phyloP scores from a whole-genome alignment of 2,329 filamentous ascomycete genomes.

The Cercospora sp. region DNA sequence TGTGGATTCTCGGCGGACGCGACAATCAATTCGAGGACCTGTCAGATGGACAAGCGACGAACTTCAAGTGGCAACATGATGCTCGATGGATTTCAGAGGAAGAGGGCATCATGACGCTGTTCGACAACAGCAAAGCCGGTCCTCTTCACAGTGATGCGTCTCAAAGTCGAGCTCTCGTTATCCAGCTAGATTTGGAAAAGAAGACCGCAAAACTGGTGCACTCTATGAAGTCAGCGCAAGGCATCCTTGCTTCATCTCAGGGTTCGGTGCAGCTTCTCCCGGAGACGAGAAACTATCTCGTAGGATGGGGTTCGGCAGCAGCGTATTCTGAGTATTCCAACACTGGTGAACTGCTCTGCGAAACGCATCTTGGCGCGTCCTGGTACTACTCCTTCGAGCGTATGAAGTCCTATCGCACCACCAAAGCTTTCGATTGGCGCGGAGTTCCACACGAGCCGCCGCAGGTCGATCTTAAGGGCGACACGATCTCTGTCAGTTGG shows the following conservation, averaged over 20 bases:
- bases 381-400: slow-evolving; percentile 32
- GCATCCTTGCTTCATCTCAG: slow-evolving; percentile 50
- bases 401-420: slow-evolving; percentile 43
- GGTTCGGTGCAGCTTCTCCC: slow-evolving; percentile 55
- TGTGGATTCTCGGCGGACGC: slow-evolving; percentile 55
- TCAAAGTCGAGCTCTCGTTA: slow-evolving; percentile 45
- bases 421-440: slow-evolving; percentile 37
- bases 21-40: slow-evolving; percentile 46
- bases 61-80: slow-evolving; percentile 56
- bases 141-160: slow-evolving; percentile 41
- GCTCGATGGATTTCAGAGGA: slow-evolving; percentile 48
- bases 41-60: slow-evolving; percentile 47
- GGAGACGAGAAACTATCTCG: slow-evolving; percentile 47
- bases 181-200: slow-evolving; percentile 37
- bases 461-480: slow-evolving; percentile 27
- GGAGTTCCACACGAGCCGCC: slow-evolving; percentile 31
- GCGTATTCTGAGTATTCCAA: slow-evolving; percentile 51
- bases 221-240: slow-evolving; percentile 45
- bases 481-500: slow-evolving; percentile 53
- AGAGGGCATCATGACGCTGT: slow-evolving; percentile 39
- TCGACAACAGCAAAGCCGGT: slow-evolving; percentile 54
- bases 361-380: slow-evolving; percentile 45
- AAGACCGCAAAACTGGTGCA: slow-evolving; percentile 50
- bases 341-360: slow-evolving; percentile 45
- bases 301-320: slow-evolving; percentile 59